phyloP scores from a whole-genome alignment of 1,284 basidiomycete genomes.

The Sporisorium graminicola region DNA sequence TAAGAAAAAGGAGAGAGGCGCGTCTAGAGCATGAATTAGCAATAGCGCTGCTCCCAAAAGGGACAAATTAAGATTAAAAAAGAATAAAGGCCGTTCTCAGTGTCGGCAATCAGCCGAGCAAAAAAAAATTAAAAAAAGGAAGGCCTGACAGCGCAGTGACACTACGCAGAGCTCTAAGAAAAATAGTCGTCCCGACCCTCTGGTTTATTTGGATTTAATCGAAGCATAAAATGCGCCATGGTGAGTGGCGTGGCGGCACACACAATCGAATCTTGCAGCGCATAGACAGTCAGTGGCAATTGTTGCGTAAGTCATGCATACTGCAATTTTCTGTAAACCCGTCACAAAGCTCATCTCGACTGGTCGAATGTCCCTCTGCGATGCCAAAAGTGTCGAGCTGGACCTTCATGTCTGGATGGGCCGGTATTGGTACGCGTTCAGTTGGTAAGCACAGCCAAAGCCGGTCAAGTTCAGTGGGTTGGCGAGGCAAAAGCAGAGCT shows the following conservation, averaged over 20 bases:
- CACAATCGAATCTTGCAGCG: background rate
- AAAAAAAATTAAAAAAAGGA: no score
- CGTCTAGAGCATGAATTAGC: background rate
- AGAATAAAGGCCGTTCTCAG: background rate
- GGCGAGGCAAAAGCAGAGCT: no score
- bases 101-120: background rate
- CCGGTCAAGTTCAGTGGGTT: no score
- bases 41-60: background rate
- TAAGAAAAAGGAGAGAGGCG: background rate
- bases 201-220: background rate
- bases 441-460: no score
- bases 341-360: slow-evolving; percentile 2
- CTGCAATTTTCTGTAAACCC: background rate
- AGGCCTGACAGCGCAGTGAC: background rate
- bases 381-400: background rate
- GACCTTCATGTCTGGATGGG: background rate
- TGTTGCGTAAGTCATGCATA: background rate
- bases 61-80: background rate
- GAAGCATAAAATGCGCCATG: background rate
- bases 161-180: background rate
- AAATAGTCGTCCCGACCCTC: background rate
- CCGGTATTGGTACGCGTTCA: background rate
- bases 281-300: background rate
- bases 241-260: background rate
- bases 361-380: no score